Evolutionary conservation across 495 filamentous ascomycete genomes (phyloP).

Genomic region (Podospora pseudoanserina): DNA sequence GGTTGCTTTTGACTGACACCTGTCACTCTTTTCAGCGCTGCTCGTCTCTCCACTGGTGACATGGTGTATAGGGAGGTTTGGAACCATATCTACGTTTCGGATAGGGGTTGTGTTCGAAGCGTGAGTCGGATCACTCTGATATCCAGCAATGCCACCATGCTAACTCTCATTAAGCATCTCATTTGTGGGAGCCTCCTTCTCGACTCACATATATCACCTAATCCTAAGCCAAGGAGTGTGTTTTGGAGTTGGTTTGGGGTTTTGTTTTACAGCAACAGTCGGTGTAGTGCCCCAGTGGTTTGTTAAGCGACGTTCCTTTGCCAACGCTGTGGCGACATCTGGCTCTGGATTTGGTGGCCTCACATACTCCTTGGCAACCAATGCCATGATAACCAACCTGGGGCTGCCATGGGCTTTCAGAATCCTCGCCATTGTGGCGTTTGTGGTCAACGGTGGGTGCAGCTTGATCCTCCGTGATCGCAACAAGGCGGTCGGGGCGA

Average conservation of each 20-base stretch:
- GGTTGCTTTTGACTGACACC: slow-evolving; percentile 40
- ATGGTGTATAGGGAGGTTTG: slow-evolving; percentile 50
- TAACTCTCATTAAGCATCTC: slow-evolving; percentile 42
- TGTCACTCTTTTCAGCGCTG: slow-evolving; percentile 49
- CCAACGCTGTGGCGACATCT: slow-evolving; percentile 67
- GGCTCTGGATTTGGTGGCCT: slow-evolving; percentile 77
- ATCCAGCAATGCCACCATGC: neutral
- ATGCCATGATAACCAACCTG: slow-evolving; percentile 58
- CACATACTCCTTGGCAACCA: slow-evolving; percentile 53
- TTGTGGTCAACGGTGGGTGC: slow-evolving; percentile 56
- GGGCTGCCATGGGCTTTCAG: slow-evolving; percentile 65
- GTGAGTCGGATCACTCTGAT: slow-evolving; percentile 32
- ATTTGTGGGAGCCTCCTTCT: slow-evolving; percentile 64
- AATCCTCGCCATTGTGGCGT: slow-evolving; percentile 59
- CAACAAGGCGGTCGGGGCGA: slow-evolving; percentile 62
- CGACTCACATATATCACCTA: slow-evolving; percentile 66
- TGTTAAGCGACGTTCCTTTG: slow-evolving; percentile 60
- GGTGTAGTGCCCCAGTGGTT: slow-evolving; percentile 81
- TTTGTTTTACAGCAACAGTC: slow-evolving; percentile 69
- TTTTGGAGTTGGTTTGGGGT: slow-evolving; percentile 73
- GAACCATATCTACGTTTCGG: slow-evolving; percentile 56
- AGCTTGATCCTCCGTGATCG: slow-evolving; percentile 61
- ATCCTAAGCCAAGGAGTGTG: slow-evolving; percentile 73
- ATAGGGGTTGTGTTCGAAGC: slow-evolving; percentile 57
- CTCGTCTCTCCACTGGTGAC: slow-evolving; percentile 65